Percentiles rank a stretch among this genome's conserved stretches.
phyloP scores from a whole-genome alignment of 2,329 filamentous ascomycete genomes.

The Domatiomyces catenatus region DNA sequence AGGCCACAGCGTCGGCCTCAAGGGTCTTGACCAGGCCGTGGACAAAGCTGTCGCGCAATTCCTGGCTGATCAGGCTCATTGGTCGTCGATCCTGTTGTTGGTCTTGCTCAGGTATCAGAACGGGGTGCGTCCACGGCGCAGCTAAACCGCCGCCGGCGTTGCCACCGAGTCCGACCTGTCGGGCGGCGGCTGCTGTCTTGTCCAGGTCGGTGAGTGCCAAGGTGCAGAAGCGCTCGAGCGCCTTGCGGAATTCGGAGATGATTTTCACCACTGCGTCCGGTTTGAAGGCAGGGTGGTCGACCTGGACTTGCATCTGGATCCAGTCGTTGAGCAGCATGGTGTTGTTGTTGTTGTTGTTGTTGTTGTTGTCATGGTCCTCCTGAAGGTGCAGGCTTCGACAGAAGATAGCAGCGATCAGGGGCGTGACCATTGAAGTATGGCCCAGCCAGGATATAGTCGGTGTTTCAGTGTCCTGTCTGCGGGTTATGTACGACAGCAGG shows the following conservation, averaged over 20 bases:
- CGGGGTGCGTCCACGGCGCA: neutral
- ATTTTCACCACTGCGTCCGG: conserved; percentile 1
- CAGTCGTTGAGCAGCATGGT: conserved; percentile 10
- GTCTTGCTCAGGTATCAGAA: too few relatives aligned
- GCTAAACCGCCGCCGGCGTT: neutral
- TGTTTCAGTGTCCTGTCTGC: conserved; percentile 1
- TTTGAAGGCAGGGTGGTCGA: conserved; percentile 1
- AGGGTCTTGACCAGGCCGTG: neutral
- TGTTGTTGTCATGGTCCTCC: neutral
- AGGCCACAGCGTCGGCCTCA: neutral
- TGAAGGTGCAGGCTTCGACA: conserved; percentile 3
- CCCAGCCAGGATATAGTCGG: conserved; percentile 5
- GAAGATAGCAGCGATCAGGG: conserved; percentile 11
- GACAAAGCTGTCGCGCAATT: neutral
- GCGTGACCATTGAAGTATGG: conserved; percentile 12
- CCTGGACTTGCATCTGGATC: conserved; percentile 3
- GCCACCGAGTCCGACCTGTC: neutral
- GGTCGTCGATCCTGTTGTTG: neutral
- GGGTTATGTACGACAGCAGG: neutral
- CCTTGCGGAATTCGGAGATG: conserved; percentile 12
- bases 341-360: too few relatives aligned
- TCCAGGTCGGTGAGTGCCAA: conserved; percentile 2
- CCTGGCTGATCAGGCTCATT: neutral
- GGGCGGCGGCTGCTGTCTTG: neutral
- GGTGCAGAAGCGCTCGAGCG: conserved; percentile 10